Conservation (phyloP, 2,329 filamentous ascomycete genomes). For the Rasamsonia emersonii region DNA sequence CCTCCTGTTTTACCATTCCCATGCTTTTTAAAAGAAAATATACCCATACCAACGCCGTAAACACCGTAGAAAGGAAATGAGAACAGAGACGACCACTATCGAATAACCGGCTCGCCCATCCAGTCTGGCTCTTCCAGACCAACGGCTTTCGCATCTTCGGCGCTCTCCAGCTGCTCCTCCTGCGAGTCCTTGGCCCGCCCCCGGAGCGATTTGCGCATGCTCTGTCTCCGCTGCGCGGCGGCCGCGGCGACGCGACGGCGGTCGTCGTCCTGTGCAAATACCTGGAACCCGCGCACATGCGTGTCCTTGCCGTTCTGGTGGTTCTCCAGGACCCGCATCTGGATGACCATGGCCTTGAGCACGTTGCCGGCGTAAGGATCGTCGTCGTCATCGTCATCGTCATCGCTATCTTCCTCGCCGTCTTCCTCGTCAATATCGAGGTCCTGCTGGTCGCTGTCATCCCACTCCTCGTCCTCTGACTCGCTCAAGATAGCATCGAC, state of each 20-base stretch:
- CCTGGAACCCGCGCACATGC: constrained; percentile 87
- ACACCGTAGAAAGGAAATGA: no score
- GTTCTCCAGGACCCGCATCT: constrained; percentile 87
- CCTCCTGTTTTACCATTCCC: no score
- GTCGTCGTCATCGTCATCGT: constrained; percentile 17
- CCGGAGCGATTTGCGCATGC: constrained; percentile 21
- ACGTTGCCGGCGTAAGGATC: constrained; percentile 56
- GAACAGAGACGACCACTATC: constrained; percentile 20
- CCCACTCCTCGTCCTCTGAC: constrained; percentile 10
- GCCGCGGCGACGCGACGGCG: constrained; percentile 21
- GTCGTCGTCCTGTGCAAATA: constrained; percentile 53
- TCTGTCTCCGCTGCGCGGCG: constrained; percentile 17
- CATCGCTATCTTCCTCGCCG: constrained; percentile 20
- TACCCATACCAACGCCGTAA: no score
- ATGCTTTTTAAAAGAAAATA: no score
- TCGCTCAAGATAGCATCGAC: constrained; percentile 10
- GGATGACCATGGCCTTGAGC: constrained; percentile 78
- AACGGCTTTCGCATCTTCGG: constrained; percentile 17
- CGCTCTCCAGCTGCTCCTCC: constrained; percentile 15
- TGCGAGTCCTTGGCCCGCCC: constrained; percentile 16
- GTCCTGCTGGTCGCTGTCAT: no score
- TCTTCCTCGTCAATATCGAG: constrained; percentile 12
- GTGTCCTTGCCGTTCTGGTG: constrained; percentile 99
- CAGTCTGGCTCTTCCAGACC: constrained; percentile 38
- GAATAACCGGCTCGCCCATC: constrained; percentile 43